phyloP scores from a whole-genome alignment of 2,329 filamentous ascomycete species.

The Sarocladium oryzae region DNA sequence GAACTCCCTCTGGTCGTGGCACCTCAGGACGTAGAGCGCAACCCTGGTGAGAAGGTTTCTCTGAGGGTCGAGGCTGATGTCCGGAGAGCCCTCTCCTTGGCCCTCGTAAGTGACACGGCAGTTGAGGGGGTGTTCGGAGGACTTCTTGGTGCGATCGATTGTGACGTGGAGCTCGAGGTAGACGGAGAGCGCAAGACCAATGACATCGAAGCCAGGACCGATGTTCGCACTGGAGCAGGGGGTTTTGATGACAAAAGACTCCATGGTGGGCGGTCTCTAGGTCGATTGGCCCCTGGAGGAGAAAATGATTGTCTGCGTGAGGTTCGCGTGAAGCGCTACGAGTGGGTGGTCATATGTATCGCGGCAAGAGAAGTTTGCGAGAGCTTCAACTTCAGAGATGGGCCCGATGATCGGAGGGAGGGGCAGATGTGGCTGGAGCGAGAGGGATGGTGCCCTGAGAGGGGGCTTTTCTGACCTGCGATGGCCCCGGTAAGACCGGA shows the following conservation, averaged over 20 bases:
- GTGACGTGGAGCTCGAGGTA: slow-evolving; percentile 87
- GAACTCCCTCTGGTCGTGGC: slow-evolving; percentile 80
- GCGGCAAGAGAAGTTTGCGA: slow-evolving; percentile 8
- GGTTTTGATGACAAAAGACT: slow-evolving; percentile 67
- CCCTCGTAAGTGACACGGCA: slow-evolving; percentile 90
- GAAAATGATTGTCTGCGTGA: too few relatives aligned
- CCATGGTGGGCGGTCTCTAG: slow-evolving; percentile 28
- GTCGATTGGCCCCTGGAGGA: not conserved
- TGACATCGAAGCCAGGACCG: slow-evolving; percentile 95
- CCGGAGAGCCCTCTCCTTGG: slow-evolving; percentile 59
- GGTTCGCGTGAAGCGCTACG: too few relatives aligned
- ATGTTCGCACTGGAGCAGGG: slow-evolving; percentile 98
- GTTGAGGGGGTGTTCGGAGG: slow-evolving; percentile 63
- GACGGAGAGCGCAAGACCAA: slow-evolving; percentile 87
- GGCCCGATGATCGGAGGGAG: slow-evolving; percentile 9
- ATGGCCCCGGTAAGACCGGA: too few relatives aligned
- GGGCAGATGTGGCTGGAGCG: slow-evolving; percentile 2
- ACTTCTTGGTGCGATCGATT: slow-evolving; percentile 51
- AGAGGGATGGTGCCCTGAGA: too few relatives aligned
- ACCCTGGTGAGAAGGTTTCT: slow-evolving; percentile 91
- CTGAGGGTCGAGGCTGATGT: slow-evolving; percentile 78
- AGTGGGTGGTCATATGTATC: too few relatives aligned
- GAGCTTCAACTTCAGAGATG: slow-evolving; percentile 1
- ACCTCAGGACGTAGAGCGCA: slow-evolving; percentile 88
- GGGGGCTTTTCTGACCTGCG: too few relatives aligned